Evolutionary conservation across 495 filamentous ascomycete genomes (phyloP).

Genomic region (Daldinia caldariorum): DNA sequence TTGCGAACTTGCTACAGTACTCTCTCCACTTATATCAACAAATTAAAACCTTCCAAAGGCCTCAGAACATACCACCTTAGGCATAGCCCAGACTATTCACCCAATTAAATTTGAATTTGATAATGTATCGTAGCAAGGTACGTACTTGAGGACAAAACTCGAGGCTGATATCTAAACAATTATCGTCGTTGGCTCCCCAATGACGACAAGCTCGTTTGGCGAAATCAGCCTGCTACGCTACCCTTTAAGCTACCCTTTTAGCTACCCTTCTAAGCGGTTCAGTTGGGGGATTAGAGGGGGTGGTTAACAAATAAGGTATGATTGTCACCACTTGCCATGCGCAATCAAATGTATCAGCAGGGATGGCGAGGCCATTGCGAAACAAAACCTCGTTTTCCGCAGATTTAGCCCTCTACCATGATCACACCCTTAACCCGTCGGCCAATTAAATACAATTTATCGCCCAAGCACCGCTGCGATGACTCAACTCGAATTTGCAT

Average conservation of each 20-base stretch:
- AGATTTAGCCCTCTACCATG: constrained; percentile 28
- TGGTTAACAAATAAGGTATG: constrained; percentile 9
- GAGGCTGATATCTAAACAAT: constrained; percentile 12
- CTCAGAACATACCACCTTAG: no score
- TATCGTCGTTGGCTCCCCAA: constrained; percentile 11
- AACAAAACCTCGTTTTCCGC: constrained; percentile 31
- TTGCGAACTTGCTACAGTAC: no score
- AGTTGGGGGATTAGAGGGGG: constrained; percentile 6
- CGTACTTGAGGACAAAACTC: constrained; percentile 7
- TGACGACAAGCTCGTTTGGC: constrained; percentile 24
- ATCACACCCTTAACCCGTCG: constrained; percentile 20
- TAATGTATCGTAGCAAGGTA: no score
- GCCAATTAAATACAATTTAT: constrained; percentile 29
- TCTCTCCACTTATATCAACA: no score
- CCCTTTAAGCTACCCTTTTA: not conserved
- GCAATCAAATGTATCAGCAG: constrained; percentile 36
- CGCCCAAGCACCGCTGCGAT: constrained; percentile 29
- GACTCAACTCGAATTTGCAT: constrained; percentile 35
- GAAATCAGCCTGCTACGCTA: constrained; percentile 17
- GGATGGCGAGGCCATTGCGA: constrained; percentile 32
- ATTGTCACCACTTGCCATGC: constrained; percentile 16
- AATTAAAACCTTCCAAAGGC: no score
- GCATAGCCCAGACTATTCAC: no score
- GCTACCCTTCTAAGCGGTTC: constrained; percentile 3
- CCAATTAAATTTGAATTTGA: no score